Evolutionary conservation across 139 green algal genomes (phyloP).

Genomic region (Chlorella sp.): DNA sequence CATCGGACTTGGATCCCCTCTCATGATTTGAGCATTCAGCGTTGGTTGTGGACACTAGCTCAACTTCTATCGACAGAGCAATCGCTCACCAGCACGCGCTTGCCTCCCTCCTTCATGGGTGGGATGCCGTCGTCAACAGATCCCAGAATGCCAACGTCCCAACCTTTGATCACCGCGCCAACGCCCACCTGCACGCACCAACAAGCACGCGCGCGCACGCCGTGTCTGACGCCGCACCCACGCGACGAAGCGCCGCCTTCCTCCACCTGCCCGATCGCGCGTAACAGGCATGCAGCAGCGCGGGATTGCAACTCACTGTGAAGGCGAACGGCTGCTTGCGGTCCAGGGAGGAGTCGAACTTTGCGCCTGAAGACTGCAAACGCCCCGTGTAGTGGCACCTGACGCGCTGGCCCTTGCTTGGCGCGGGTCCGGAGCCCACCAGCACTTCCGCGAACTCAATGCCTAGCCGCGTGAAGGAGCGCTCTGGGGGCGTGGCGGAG

Average conservation of each 20-base stretch:
- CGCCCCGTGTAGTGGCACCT: background rate
- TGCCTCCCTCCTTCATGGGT: slow-evolving; percentile 75
- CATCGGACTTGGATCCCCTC: background rate
- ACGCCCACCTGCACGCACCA: background rate
- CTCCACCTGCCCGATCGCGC: too few relatives aligned
- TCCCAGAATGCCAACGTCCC: slow-evolving; percentile 79
- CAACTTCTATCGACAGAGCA: too few relatives aligned
- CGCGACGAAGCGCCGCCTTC: too few relatives aligned
- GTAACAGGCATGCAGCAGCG: too few relatives aligned
- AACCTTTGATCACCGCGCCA: slow-evolving; percentile 52
- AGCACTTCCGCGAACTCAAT: too few relatives aligned
- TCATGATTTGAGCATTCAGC: background rate
- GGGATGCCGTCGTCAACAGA: slow-evolving; percentile 59
- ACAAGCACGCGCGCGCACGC: background rate
- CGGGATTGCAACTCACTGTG: background rate
- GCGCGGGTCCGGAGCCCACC: too few relatives aligned
- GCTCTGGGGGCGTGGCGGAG: too few relatives aligned
- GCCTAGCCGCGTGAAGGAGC: too few relatives aligned
- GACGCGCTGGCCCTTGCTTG: too few relatives aligned
- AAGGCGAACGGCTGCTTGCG: background rate
- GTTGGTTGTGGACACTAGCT: too few relatives aligned
- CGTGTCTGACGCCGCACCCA: too few relatives aligned
- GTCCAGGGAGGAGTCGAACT: background rate
- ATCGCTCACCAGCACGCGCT: slow-evolving; percentile 33
- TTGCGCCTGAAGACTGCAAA: background rate